A percentile compares a stretch with the other conserved stretches of the same genome.
These are phyloP conservation scores for Pyricularia pennisetigena DNA, from an alignment of 2,329 filamentous ascomycete genomes.

Conservation along the genomic window DNA sequence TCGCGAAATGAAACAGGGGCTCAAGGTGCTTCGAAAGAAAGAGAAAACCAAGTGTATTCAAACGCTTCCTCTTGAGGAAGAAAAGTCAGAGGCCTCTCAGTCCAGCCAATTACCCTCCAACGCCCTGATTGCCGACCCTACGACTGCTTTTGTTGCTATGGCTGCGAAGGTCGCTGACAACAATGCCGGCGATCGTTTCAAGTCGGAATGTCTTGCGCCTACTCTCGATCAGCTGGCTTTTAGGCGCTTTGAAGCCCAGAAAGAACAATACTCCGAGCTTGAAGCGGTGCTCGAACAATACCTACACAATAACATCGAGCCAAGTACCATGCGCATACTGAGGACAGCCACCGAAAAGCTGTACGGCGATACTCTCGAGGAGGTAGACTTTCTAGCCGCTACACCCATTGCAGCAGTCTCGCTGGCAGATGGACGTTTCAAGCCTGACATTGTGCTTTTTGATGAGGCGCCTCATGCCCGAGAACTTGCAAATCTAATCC, in stretches of 20 bases:
- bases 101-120: neutral
- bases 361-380: conserved; percentile 26
- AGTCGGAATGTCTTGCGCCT: conserved; percentile 15
- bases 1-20: conserved; percentile 22
- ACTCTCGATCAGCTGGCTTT: conserved; percentile 33
- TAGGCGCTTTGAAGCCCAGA: conserved; percentile 24
- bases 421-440: conserved; percentile 43
- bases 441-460: conserved; percentile 77
- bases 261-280: conserved; percentile 23
- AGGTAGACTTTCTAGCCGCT: conserved; percentile 33
- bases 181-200: neutral
- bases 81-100: neutral
- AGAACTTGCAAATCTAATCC: conserved; percentile 34
- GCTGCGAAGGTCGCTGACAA: conserved; percentile 1
- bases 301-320: conserved; percentile 8
- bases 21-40: neutral
- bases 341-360: conserved; percentile 19
- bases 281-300: conserved; percentile 24
- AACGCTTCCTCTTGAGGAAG: neutral
- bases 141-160: neutral
- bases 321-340: conserved; percentile 13
- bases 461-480: conserved; percentile 51
- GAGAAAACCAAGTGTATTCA: neutral
- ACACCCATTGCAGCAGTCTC: conserved; percentile 33
- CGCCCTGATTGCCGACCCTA: neutral